Conservation (phyloP, 2,329 filamentous ascomycete genomes). For the Trichothecium sympodiale region DNA sequence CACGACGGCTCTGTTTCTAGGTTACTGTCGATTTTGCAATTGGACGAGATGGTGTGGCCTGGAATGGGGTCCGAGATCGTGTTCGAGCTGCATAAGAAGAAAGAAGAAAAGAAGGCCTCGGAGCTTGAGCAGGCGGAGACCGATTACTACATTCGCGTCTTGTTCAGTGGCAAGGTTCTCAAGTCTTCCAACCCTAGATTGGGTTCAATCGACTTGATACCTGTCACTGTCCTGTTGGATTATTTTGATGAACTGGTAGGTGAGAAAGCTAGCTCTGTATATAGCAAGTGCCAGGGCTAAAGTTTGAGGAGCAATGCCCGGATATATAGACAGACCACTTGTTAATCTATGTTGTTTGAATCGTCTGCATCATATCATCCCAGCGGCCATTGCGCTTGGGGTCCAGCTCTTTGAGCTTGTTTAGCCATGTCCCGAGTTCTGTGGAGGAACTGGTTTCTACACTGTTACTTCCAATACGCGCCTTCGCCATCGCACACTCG, state of each 20-base stretch:
- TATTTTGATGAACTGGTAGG: conserved; percentile 68
- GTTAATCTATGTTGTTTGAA: background rate
- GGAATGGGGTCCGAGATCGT: conserved; percentile 73
- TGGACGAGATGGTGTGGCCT: conserved; percentile 72
- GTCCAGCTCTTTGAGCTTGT: conserved; percentile 57
- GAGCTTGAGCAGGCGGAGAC: conserved; percentile 7
- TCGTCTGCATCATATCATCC: conserved; percentile 38
- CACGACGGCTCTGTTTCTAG: conserved; percentile 66
- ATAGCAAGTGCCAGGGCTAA: conserved; percentile 17
- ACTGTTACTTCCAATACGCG: conserved; percentile 32
- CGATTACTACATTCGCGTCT: conserved; percentile 48
- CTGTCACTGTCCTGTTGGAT: conserved; percentile 48
- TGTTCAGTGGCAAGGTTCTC: conserved; percentile 60
- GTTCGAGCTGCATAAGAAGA: conserved; percentile 57
- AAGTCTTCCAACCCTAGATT: conserved; percentile 57
- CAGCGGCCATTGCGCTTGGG: conserved; percentile 65
- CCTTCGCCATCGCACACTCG: conserved; percentile 55
- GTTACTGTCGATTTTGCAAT: conserved; percentile 58
- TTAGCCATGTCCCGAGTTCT: conserved; percentile 48
- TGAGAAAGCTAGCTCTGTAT: conserved; percentile 29
- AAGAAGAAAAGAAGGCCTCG: conserved; percentile 6
- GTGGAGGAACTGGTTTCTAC: conserved; percentile 5
- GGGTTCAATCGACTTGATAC: conserved; percentile 61
- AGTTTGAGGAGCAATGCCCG: background rate
- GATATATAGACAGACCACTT: background rate